phyloP scores from a whole-genome alignment of 495 filamentous ascomycete genomes.

The Trichoderma orchidacearum region DNA sequence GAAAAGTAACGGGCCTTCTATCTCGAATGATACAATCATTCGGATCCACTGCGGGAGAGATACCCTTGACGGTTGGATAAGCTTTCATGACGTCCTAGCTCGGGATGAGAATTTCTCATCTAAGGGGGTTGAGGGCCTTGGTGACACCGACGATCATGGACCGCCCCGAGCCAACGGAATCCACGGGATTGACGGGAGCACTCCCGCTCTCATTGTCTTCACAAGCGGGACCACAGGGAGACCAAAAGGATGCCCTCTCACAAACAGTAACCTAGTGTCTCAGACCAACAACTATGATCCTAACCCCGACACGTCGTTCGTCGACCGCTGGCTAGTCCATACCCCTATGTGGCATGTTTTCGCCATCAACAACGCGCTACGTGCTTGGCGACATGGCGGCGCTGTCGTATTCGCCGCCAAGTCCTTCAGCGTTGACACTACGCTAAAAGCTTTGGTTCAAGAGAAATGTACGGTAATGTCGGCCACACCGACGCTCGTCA shows the following conservation, averaged over 20 bases:
- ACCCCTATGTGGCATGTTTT: constrained; percentile 25
- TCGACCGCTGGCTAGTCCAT: constrained; percentile 15
- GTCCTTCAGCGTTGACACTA: constrained; percentile 18
- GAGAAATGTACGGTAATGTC: constrained; percentile 17
- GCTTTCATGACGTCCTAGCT: neutral
- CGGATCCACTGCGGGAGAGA: neutral
- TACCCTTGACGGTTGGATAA: neutral
- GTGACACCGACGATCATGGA: neutral
- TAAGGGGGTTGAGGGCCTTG: neutral
- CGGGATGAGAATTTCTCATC: neutral
- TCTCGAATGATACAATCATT: neutral
- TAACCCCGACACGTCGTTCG: constrained; percentile 4
- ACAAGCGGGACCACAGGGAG: constrained; percentile 26
- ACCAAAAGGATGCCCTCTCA: constrained; percentile 27
- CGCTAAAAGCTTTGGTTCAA: constrained; percentile 13
- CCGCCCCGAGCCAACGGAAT: neutral
- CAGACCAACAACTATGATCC: constrained; percentile 9
- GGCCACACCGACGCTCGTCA: constrained; percentile 24
- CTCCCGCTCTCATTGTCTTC: constrained; percentile 19
- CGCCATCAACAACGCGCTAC: constrained; percentile 17
- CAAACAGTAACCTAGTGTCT: constrained; percentile 9
- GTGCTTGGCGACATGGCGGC: constrained; percentile 18
- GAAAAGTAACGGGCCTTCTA: neutral
- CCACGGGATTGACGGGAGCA: neutral
- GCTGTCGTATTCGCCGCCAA: constrained; percentile 18